Evolutionary conservation across 2,329 filamentous ascomycete genomes (phyloP), one percentile per base, ranked within the genome.

Genomic region (Magnaporthiopsis rhizophila): DNA sequence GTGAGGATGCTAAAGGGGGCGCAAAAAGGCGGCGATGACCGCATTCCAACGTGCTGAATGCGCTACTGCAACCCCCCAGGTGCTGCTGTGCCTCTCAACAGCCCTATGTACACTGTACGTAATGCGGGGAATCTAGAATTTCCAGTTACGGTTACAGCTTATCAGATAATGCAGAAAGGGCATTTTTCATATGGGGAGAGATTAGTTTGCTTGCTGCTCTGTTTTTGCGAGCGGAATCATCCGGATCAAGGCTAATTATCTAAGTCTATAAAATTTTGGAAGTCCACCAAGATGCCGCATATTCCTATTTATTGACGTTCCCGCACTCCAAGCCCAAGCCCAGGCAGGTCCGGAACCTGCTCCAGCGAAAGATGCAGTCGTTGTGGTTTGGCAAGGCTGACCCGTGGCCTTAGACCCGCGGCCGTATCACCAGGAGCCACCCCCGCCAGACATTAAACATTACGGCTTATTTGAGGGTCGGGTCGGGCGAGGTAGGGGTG

Each of bases 401-500:
- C n/a, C 45, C n/a, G n/a, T n/a, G n/a, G n/a, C n/a, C n/a, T n/a
- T n/a, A n/a, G n/a, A n/a, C n/a, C 9, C 45, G 45, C 45, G n/a
- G 18, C 6, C 21, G 9, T 9, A 21, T 21, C 45, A 11, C 7
- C 45, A 53, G 21, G 7, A 53, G 7, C 45, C 45, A 53, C 2
- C 45, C 45, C 45, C 2, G 18, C 21, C 18, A 24, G 45, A 3
- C 45, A 53, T 53, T 53, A 21, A 24, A 24, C 21, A 53, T 45
- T 45, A 45, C 18, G 34, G 38, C 38, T 45, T 45, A 53, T 2
- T 21, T 8, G 0, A 32, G 30, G 21, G 15, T 28, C 30, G 26
- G 13, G 58, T 60, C 58, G 11, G 58, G 58, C 58, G 56, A 34
- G 32, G 28, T 36, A 13, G 58, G 18, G 58, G 58, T 60, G 58